These are phyloP conservation scores for Talaromyces sp. DNA, from an alignment of 2,329 filamentous ascomycete species.

Conservation along the genomic window DNA sequence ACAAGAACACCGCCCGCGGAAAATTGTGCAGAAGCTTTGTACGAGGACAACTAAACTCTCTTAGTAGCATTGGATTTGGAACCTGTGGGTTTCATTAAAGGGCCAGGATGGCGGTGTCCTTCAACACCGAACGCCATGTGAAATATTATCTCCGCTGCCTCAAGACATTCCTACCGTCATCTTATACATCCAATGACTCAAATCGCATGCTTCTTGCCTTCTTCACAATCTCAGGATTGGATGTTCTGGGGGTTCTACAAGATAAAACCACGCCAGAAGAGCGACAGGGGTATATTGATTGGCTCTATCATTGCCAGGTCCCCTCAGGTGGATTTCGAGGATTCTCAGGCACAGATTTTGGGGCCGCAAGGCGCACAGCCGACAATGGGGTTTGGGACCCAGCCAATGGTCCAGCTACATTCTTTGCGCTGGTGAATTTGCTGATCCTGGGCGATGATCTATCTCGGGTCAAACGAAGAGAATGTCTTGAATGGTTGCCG, in stretches of 20 bases:
- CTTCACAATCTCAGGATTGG: constrained; percentile 84
- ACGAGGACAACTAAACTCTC: no score
- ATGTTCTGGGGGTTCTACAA: constrained; percentile 70
- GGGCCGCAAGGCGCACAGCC: constrained; percentile 49
- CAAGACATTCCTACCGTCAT: constrained; percentile 74
- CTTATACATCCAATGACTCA: constrained; percentile 87
- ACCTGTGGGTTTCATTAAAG: not conserved
- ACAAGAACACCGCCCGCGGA: not conserved
- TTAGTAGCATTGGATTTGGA: no score
- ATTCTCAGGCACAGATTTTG: constrained; percentile 69
- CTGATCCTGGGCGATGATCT: constrained; percentile 67
- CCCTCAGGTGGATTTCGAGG: constrained; percentile 86
- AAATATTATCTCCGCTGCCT: constrained; percentile 93
- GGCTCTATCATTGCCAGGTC: constrained; percentile 87
- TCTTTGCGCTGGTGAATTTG: constrained; percentile 80
- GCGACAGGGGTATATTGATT: constrained; percentile 62
- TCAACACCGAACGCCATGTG: constrained; percentile 67
- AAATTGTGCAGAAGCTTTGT: no score
- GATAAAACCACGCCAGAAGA: constrained; percentile 58
- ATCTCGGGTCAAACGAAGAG: constrained; percentile 65
- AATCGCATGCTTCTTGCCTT: constrained; percentile 87
- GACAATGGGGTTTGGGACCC: constrained; percentile 66
- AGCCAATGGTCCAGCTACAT: constrained; percentile 85
- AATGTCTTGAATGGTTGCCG: constrained; percentile 73
- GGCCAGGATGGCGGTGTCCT: constrained; percentile 26